These are phyloP conservation scores for Pholiota molesta DNA, from an alignment of 768 basidiomycete species.

Conservation along the genomic window DNA sequence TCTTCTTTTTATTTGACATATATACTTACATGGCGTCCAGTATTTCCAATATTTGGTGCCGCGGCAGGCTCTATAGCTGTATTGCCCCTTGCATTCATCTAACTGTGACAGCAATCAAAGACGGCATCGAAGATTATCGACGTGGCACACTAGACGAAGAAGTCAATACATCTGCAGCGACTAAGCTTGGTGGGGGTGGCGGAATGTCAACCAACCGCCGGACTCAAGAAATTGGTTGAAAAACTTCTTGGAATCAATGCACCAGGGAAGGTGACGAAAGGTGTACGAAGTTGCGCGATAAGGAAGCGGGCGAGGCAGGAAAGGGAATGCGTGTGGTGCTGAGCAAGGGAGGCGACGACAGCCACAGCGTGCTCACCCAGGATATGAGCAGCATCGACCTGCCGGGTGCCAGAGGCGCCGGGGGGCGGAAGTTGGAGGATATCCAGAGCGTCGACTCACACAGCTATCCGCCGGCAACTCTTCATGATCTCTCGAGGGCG, in stretches of 20 bases:
- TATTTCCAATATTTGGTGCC: slow-evolving; percentile 92
- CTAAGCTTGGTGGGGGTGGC: slow-evolving; percentile 85
- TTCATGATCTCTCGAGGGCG: slow-evolving; percentile 35
- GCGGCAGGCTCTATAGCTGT: slow-evolving; percentile 80
- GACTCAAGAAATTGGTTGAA: slow-evolving; percentile 82
- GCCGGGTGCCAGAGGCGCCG: slow-evolving; percentile 37
- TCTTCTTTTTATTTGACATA: not conserved
- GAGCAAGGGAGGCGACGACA: slow-evolving; percentile 50
- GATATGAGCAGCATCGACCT: slow-evolving; percentile 47
- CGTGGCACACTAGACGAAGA: slow-evolving; percentile 86
- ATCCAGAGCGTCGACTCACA: slow-evolving; percentile 70
- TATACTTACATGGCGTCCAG: slow-evolving; percentile 36
- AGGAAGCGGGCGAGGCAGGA: slow-evolving; percentile 66
- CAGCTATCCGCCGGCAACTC: slow-evolving; percentile 58
- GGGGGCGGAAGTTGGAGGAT: slow-evolving; percentile 61
- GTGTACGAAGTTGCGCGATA: slow-evolving; percentile 85
- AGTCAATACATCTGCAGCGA: slow-evolving; percentile 93
- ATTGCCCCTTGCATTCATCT: slow-evolving; percentile 89
- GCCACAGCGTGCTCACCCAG: slow-evolving; percentile 37
- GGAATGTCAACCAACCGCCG: slow-evolving; percentile 83
- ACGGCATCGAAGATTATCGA: slow-evolving; percentile 96
- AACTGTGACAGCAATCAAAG: slow-evolving; percentile 89
- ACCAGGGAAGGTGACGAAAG: slow-evolving; percentile 80
- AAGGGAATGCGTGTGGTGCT: slow-evolving; percentile 67
- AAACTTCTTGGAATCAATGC: slow-evolving; percentile 68